phyloP scores from a whole-genome alignment of 2,329 filamentous ascomycete genomes.

The Trichoderma endophyticum region DNA sequence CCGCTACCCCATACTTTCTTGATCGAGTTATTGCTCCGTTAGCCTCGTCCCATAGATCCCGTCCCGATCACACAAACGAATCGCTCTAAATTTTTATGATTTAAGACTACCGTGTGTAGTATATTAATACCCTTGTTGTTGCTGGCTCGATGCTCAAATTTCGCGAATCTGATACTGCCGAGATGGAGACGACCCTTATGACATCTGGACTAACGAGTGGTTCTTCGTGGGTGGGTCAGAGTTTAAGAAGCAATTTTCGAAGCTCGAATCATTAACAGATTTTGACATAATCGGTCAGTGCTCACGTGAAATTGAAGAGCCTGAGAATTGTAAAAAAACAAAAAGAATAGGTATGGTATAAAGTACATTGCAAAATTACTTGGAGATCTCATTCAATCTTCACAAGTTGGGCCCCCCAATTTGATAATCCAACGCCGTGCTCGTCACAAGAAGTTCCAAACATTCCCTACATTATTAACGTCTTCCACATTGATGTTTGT shows the following conservation, averaged over 20 bases:
- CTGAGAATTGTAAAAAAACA: neutral
- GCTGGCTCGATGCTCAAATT: neutral
- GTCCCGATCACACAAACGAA: neutral
- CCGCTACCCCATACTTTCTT: neutral
- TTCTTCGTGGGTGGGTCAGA: neutral
- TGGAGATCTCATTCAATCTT: neutral
- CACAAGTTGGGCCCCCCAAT: neutral
- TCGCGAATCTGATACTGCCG: neutral
- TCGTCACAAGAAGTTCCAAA: neutral
- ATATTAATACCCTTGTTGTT: neutral
- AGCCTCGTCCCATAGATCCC: neutral
- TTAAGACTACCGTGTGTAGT: neutral
- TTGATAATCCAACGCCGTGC: slow-evolving; percentile 3
- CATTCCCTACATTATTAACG: neutral
- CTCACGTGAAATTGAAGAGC: neutral
- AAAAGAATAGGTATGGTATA: neutral
- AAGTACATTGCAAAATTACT: slow-evolving; percentile 11
- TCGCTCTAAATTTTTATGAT: neutral
- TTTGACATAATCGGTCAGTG: neutral
- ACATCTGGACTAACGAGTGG: neutral
- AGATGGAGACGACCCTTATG: neutral
- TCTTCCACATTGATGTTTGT: neutral
- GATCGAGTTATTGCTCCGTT: neutral
- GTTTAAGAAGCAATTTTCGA: neutral
- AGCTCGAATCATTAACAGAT: neutral